Evolutionary conservation across 2,329 filamentous ascomycete genomes (phyloP).

Genomic region (Penicillium palitans): DNA sequence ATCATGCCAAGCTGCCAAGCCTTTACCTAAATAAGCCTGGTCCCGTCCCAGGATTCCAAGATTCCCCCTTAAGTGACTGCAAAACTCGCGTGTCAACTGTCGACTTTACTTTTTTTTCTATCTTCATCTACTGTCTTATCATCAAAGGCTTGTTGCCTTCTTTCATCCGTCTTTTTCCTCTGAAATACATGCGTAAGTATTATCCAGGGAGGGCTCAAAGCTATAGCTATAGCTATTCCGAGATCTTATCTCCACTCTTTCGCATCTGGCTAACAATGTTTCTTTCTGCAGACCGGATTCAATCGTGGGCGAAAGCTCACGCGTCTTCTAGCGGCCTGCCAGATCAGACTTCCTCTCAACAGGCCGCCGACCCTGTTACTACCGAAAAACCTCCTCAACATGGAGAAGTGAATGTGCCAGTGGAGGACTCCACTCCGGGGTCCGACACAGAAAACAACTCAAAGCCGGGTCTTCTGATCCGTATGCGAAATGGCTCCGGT

Average conservation of each 20-base stretch:
- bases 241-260: not conserved
- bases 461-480: slow-evolving; percentile 27
- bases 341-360: slow-evolving; percentile 1
- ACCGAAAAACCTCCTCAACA: slow-evolving; percentile 19
- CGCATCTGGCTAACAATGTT: slow-evolving; percentile 13
- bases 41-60: not conserved
- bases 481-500: slow-evolving; percentile 33
- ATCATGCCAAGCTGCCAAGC: slow-evolving; percentile 19
- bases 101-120: not conserved
- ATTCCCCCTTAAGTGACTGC: not conserved
- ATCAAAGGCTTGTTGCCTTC: slow-evolving; percentile 21
- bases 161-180: slow-evolving; percentile 21
- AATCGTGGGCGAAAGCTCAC: slow-evolving; percentile 46
- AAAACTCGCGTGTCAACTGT: not conserved
- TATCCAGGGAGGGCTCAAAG: not conserved
- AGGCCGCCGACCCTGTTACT: slow-evolving; percentile 7
- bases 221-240: not conserved
- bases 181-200: slow-evolving; percentile 41
- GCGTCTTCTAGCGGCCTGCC: slow-evolving; percentile 26
- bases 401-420: slow-evolving; percentile 33
- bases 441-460: slow-evolving; percentile 24
- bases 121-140: not conserved
- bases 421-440: slow-evolving; percentile 16
- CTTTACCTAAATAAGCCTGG: slow-evolving; percentile 17
- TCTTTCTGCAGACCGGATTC: slow-evolving; percentile 34